Evolutionary conservation across 78 protist species (phyloP).

Genomic region (Guillardia theta): DNA sequence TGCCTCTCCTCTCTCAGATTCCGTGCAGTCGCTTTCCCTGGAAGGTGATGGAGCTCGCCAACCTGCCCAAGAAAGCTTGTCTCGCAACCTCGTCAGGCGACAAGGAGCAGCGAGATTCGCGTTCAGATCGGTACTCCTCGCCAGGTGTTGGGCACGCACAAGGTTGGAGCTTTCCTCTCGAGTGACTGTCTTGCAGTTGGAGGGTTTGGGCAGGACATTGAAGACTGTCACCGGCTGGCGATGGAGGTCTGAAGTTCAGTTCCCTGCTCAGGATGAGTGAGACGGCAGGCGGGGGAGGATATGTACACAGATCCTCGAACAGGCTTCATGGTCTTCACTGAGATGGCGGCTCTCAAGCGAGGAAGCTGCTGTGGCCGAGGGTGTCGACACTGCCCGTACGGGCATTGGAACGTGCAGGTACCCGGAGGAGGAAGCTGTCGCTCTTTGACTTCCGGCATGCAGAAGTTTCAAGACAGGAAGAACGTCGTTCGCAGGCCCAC

Average conservation of each 20-base stretch:
- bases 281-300: no score
- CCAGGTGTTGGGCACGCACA: no score
- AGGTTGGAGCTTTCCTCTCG: no score
- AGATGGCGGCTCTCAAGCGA: neutral
- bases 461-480: no score
- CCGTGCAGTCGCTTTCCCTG: neutral
- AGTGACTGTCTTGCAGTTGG: no score
- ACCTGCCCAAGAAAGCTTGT: neutral
- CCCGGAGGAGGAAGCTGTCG: no score
- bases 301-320: constrained; percentile 59
- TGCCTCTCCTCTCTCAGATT: neutral
- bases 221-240: neutral
- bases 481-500: neutral
- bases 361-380: constrained; percentile 63
- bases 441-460: no score
- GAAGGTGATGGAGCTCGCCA: neutral
- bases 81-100: no score
- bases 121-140: no score
- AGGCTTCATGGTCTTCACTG: constrained; percentile 61
- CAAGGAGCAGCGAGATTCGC: no score
- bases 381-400: constrained; percentile 70
- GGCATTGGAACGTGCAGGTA: constrained; percentile 42
- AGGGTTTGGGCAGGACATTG: neutral
- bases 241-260: no score
- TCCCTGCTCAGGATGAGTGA: no score